Conservation (phyloP, 768 basidiomycete species). For the Gyrodon lividus region DNA sequence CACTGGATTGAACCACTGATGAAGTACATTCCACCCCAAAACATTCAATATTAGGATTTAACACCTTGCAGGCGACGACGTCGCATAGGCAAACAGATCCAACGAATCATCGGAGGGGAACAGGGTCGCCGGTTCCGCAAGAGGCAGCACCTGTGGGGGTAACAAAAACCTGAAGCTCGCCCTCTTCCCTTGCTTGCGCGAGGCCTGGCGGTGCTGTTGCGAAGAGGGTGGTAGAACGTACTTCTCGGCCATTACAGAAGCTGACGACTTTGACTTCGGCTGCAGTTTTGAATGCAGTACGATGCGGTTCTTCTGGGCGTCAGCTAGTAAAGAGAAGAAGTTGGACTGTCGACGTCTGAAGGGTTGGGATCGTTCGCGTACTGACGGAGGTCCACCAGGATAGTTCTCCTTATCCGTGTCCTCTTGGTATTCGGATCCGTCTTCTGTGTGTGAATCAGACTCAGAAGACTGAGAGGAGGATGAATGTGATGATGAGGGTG, state of each 20-base stretch:
- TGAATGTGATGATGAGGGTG: slow-evolving; percentile 1
- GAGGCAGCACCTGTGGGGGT: not conserved
- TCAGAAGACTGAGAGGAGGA: slow-evolving; percentile 11
- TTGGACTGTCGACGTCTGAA: slow-evolving; percentile 25
- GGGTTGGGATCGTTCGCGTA: slow-evolving; percentile 7
- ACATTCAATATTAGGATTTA: slow-evolving; percentile 8
- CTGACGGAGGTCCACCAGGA: slow-evolving; percentile 5
- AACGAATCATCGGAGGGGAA: slow-evolving; percentile 48
- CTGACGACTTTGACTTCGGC: not conserved
- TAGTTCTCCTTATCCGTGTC: slow-evolving; percentile 23
- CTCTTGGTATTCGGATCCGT: slow-evolving; percentile 22
- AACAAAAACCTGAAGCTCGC: slow-evolving; percentile 1
- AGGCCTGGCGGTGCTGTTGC: slow-evolving; percentile 3
- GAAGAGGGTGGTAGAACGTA: slow-evolving; percentile 5
- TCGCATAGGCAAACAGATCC: slow-evolving; percentile 44
- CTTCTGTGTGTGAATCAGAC: slow-evolving; percentile 15
- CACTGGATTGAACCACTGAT: too few species aligned
- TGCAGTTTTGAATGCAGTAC: slow-evolving; percentile 30
- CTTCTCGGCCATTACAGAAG: slow-evolving; percentile 18
- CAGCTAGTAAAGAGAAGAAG: slow-evolving; percentile 40
- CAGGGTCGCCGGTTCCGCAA: slow-evolving; percentile 5
- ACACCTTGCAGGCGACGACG: slow-evolving; percentile 28
- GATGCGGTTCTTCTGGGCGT: slow-evolving; percentile 38
- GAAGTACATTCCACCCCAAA: not conserved
- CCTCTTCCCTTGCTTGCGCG: slow-evolving; percentile 11